A percentile compares a stretch with the other conserved stretches of the same genome.
Evolutionary conservation across 2,329 filamentous ascomycete genomes (phyloP).

Genomic region (Esteya vermicola): DNA sequence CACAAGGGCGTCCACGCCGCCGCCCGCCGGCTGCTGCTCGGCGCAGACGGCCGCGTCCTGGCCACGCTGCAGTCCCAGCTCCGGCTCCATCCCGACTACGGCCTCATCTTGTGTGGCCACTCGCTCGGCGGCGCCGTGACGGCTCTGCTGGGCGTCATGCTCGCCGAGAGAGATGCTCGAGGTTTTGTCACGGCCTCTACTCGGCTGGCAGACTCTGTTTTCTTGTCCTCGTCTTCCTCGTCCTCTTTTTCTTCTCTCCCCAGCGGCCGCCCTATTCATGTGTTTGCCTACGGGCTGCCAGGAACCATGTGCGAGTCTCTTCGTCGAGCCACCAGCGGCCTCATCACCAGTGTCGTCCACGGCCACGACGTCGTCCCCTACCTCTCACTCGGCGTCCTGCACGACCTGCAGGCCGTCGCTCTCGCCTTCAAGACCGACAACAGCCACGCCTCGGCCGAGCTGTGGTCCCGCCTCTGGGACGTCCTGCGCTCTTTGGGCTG

Average conservation of each 20-base stretch:
- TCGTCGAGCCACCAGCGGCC: constrained; percentile 53
- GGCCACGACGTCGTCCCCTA: constrained; percentile 61
- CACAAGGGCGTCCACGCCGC: constrained; percentile 65
- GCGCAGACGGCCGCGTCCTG: constrained; percentile 52
- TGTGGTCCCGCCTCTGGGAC: constrained; percentile 49
- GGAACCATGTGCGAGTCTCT: constrained; percentile 58
- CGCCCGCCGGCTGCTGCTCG: constrained; percentile 51
- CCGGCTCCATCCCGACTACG: constrained; percentile 53
- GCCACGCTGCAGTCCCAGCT: constrained; percentile 51
- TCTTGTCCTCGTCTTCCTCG: constrained; percentile 13
- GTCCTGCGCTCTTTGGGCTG: constrained; percentile 30
- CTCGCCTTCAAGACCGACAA: constrained; percentile 61
- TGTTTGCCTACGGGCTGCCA: constrained; percentile 66
- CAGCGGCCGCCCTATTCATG: constrained; percentile 56
- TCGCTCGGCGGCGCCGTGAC: constrained; percentile 58
- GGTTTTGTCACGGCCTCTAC: constrained; percentile 45
- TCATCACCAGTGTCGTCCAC: constrained; percentile 63
- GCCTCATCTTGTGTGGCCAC: constrained; percentile 55
- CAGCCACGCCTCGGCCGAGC: constrained; percentile 49
- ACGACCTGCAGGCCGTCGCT: constrained; percentile 60
- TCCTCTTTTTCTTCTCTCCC: constrained; percentile 33
- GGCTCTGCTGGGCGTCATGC: constrained; percentile 54
- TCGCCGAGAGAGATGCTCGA: constrained; percentile 39
- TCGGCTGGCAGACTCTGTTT: constrained; percentile 13
- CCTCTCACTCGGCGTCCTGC: constrained; percentile 57